Percentiles rank a stretch among this genome's conserved stretches.
Evolutionary conservation across 2,329 filamentous ascomycete species (phyloP).

Genomic region (Tothia fuscella): DNA sequence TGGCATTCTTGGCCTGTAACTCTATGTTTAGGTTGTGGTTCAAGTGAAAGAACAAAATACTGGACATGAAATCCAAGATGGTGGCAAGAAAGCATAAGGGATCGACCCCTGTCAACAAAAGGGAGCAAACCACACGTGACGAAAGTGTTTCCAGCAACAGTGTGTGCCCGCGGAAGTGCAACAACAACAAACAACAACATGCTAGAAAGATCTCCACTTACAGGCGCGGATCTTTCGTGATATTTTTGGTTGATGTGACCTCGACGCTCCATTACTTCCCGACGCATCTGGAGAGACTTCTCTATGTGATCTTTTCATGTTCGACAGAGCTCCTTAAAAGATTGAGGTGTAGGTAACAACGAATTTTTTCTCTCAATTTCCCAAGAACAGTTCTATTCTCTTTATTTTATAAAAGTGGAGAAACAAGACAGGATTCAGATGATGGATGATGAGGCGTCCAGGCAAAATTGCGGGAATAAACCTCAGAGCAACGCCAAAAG

Average conservation of each 20-base stretch:
- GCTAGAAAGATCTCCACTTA: constrained; percentile 4
- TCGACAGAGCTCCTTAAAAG: too few species aligned
- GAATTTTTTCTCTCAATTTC: too few species aligned
- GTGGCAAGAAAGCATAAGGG: not conserved
- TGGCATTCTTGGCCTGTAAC: constrained; percentile 31
- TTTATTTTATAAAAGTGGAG: too few species aligned
- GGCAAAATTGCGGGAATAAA: too few species aligned
- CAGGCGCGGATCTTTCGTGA: constrained; percentile 12
- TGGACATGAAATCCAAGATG: not conserved
- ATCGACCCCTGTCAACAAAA: not conserved
- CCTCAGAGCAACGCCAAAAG: too few species aligned
- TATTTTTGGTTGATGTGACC: constrained; percentile 11
- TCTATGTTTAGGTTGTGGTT: not conserved
- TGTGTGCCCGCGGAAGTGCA: not conserved
- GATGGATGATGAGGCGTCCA: too few species aligned
- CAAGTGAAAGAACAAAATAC: not conserved
- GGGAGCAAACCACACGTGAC: not conserved
- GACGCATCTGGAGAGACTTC: too few species aligned
- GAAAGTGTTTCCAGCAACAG: not conserved
- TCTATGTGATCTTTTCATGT: too few species aligned
- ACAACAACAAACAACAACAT: not conserved
- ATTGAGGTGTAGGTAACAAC: too few species aligned
- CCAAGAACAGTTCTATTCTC: too few species aligned
- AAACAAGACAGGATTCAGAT: too few species aligned
- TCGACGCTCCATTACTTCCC: not conserved